Evolutionary conservation across 1,284 basidiomycete species (phyloP).

Genomic region (Paramarasmius palmivorus): DNA sequence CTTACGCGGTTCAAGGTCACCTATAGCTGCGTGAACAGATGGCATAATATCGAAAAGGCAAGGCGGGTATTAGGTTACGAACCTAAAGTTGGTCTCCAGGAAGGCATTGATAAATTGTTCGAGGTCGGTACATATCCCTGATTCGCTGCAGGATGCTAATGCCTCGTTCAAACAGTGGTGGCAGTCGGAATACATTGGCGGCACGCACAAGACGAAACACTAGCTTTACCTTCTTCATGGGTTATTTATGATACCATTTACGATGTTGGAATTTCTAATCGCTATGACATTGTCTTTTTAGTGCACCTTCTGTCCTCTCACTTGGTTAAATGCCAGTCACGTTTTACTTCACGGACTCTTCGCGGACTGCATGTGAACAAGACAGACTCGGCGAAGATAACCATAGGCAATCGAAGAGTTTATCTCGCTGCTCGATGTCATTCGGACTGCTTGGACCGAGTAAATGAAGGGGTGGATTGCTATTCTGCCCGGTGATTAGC

Average conservation of each 20-base stretch:
- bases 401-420: too few species aligned
- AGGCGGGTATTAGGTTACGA: slow-evolving; percentile 91
- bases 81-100: slow-evolving; percentile 86
- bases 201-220: not conserved
- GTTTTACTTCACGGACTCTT: too few species aligned
- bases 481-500: too few species aligned
- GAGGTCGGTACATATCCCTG: slow-evolving; percentile 44
- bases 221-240: not conserved
- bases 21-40: slow-evolving; percentile 75
- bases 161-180: not conserved
- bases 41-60: slow-evolving; percentile 96
- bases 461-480: too few species aligned
- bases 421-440: too few species aligned
- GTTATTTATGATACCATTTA: slow-evolving; percentile 1
- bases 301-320: not conserved
- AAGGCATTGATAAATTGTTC: slow-evolving; percentile 82
- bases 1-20: slow-evolving; percentile 90
- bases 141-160: too few species aligned
- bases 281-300: not conserved
- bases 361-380: too few species aligned
- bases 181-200: slow-evolving; percentile 2
- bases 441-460: too few species aligned
- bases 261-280: not conserved
- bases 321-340: too few species aligned
- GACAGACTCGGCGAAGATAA: too few species aligned